Evolutionary conservation across 1,284 basidiomycete genomes (phyloP), one percentile per base, ranked within the genome.

Genomic region (Pseudozyma tsukubaensis): DNA sequence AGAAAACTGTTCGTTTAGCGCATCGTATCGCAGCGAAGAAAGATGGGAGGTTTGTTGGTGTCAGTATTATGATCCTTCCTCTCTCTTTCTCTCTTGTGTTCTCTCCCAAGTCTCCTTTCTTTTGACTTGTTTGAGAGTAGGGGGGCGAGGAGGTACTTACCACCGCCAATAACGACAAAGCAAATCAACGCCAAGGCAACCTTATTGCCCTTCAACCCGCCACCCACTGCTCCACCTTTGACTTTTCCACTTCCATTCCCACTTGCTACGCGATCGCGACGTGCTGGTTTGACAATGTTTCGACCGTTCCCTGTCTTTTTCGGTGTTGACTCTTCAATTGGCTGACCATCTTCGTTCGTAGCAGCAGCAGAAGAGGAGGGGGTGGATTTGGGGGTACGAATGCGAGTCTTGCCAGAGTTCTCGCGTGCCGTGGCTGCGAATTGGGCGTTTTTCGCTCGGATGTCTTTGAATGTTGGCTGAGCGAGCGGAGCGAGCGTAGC

Each of bases 161-260:
- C 72, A 3, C 75, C 75, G 4, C 75, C 75, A 34, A 67, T 47
- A 21, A 77, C 75, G 16, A 77, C 75, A 50, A 77, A 77, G 32
- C 55, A 48, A 11, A 77, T 64, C 35, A 77, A 29, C 0, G 34
- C 63, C 0, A 77, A 57, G 2, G 72, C 67, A 10, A 56, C 9
- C 24, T 49, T 60, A 44, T 62, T 66, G 19, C 52, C 56, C 50
- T 32, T 52, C 40, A 57, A 39, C 7, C 44, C 44, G 5, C 49
- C 64, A 16, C 57, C 63, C 0, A 77, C 57, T 1, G 72, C 67
- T 12, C 52, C 9, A 21, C 48, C 58, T 43, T 62, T 66, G 19
- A 51, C 56, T 45, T 32, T 52, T 35, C 57, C 32, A 5, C 44
- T 39, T 4, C 49, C 64, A 16, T 52, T 29, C 18, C n/a, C 34